These are phyloP conservation scores for Leccinum disarticulatum DNA, from an alignment of 768 basidiomycete genomes.

Conservation along the genomic window DNA sequence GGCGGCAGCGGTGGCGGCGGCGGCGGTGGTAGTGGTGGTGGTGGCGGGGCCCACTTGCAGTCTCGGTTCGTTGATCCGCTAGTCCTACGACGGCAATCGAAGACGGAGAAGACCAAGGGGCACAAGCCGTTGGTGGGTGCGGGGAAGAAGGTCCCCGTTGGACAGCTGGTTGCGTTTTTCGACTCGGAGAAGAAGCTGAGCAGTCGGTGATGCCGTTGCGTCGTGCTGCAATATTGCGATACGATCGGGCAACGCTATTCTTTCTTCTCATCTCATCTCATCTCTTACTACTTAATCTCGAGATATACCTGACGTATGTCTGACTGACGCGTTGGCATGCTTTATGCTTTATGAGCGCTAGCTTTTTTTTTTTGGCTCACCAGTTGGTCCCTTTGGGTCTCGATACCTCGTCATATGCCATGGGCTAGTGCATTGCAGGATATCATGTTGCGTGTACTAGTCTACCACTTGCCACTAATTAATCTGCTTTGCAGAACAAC, in stretches of 20 bases:
- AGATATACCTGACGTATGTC: conserved; percentile 1
- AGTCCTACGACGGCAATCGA: conserved; percentile 63
- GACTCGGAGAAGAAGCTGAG: conserved; percentile 40
- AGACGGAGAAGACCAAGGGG: conserved; percentile 39
- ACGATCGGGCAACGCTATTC: neutral
- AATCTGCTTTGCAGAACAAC: neutral
- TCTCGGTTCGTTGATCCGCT: conserved; percentile 77
- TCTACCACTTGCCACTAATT: neutral
- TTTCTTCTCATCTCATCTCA: neutral
- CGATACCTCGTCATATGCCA: neutral
- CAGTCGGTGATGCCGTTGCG: neutral
- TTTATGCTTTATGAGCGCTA: neutral
- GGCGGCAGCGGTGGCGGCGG: too few relatives aligned
- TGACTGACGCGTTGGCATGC: neutral
- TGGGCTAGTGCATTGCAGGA: neutral
- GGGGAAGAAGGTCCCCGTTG: conserved; percentile 68
- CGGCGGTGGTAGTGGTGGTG: neutral
- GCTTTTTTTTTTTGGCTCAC: neutral
- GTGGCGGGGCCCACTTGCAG: conserved; percentile 10
- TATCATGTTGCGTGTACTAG: conserved; percentile 8
- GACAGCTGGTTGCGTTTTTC: conserved; percentile 83
- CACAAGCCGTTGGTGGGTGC: conserved; percentile 38
- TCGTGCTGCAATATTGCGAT: neutral
- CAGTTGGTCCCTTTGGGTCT: neutral
- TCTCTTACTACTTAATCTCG: neutral